These are phyloP conservation scores for Nakazawaea ernobii DNA, from an alignment of 805 yeast genomes.

Conservation along the genomic window DNA sequence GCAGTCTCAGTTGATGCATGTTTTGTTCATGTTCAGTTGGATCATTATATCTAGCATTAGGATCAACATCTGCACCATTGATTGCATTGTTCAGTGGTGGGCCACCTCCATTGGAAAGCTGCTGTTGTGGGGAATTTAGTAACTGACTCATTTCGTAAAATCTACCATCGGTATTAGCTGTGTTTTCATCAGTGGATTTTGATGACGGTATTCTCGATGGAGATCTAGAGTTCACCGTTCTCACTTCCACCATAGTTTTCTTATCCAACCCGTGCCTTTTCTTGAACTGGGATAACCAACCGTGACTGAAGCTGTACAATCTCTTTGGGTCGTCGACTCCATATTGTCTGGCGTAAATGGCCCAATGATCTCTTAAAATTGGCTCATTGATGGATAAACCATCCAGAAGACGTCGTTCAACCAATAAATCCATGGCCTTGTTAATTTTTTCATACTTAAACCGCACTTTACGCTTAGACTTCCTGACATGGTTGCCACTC, in stretches of 20 bases:
- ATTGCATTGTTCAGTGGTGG: not conserved
- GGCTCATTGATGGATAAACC: conserved; percentile 50
- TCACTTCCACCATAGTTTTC: conserved; percentile 22
- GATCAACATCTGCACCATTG: not conserved
- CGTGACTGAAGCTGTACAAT: conserved; percentile 49
- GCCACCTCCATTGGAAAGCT: not conserved
- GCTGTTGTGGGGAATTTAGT: conserved; percentile 7
- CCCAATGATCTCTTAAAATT: conserved; percentile 51
- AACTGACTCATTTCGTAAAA: conserved; percentile 9
- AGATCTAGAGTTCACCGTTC: not conserved
- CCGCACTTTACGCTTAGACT: conserved; percentile 38
- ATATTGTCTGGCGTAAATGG: conserved; percentile 43
- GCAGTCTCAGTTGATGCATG: not conserved
- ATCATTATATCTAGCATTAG: not conserved
- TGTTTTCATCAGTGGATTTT: conserved; percentile 24
- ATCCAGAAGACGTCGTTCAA: conserved; percentile 35
- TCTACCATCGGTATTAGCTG: conserved; percentile 12
- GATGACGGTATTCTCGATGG: not conserved
- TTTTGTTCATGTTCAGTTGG: not conserved
- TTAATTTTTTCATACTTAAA: conserved; percentile 55
- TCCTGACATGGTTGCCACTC: conserved; percentile 18
- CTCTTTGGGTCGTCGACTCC: conserved; percentile 61
- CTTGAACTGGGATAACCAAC: conserved; percentile 59
- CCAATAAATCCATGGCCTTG: conserved; percentile 52
- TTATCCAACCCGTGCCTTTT: conserved; percentile 46